A percentile compares a stretch with the other conserved stretches of the same genome.
Conservation (phyloP, 2,329 filamentous ascomycete genomes). For the Macrophomina phaseolina region DNA sequence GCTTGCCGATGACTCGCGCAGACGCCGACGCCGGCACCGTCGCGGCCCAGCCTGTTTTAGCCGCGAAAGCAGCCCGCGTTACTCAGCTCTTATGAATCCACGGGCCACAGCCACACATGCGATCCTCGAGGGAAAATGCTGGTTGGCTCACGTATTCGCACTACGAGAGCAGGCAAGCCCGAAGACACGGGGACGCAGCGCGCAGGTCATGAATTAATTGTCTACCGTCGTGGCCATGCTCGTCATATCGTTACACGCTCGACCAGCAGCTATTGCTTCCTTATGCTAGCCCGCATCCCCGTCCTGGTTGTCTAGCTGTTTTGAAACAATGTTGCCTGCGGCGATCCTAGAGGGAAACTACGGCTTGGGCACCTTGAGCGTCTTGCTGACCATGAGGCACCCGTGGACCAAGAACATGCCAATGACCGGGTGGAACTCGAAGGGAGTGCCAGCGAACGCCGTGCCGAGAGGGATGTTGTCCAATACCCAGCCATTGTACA, state of each 20-base stretch:
- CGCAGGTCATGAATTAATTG: conserved; percentile 24
- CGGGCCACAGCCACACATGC: background rate
- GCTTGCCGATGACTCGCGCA: conserved; percentile 9
- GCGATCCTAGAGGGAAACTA: conserved; percentile 33
- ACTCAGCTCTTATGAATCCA: conserved; percentile 7
- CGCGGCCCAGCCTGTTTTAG: conserved; percentile 10
- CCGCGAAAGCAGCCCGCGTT: conserved; percentile 9
- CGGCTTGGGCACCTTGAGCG: conserved; percentile 91
- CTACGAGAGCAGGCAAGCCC: background rate
- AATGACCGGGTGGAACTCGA: conserved; percentile 86
- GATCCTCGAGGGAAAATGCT: background rate
- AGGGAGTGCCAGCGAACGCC: conserved; percentile 66
- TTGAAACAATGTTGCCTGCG: background rate
- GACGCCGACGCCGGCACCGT: conserved; percentile 3
- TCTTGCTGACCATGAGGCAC: conserved; percentile 94
- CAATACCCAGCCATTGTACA: conserved; percentile 78
- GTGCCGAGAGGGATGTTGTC: conserved; percentile 79
- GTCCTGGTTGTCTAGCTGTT: conserved; percentile 6
- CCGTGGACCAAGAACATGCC: conserved; percentile 86
- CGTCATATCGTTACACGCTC: conserved; percentile 24
- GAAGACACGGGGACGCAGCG: background rate
- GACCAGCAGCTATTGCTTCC: background rate
- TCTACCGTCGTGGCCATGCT: conserved; percentile 24
- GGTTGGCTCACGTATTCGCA: background rate
- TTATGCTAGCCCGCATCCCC: conserved; percentile 8